Percentiles rank a stretch among this genome's conserved stretches.
Conservation (phyloP, 352 stramenopile genomes). For the Phytophthora boehmeriae region DNA sequence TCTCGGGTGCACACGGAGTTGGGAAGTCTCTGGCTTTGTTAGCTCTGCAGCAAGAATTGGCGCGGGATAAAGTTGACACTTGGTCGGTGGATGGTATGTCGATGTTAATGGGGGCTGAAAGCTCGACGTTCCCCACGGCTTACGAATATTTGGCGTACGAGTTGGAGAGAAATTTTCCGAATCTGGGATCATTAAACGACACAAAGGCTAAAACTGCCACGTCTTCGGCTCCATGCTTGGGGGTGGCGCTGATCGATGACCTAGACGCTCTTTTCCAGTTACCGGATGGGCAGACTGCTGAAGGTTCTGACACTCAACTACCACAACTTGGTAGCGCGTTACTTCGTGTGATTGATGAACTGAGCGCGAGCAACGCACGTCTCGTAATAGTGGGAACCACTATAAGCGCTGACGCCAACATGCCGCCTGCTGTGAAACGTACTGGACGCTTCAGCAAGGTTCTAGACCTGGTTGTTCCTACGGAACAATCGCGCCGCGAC, state of each 20-base stretch:
- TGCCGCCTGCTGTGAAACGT: slow-evolving; percentile 55
- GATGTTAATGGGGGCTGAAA: slow-evolving; percentile 63
- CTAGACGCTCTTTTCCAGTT: slow-evolving; percentile 69
- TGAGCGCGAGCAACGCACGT: slow-evolving; percentile 30
- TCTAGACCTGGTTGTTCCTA: slow-evolving; percentile 69
- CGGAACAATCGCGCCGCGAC: slow-evolving; percentile 52
- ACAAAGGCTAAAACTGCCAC: not conserved
- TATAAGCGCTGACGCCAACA: slow-evolving; percentile 32
- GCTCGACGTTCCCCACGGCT: slow-evolving; percentile 42
- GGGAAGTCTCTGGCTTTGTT: slow-evolving; percentile 65
- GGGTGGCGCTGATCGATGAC: slow-evolving; percentile 75
- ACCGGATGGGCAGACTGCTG: slow-evolving; percentile 35
- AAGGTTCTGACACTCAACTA: slow-evolving; percentile 37
- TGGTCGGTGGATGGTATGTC: slow-evolving; percentile 45
- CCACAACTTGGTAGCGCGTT: slow-evolving; percentile 65
- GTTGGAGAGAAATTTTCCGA: slow-evolving; percentile 38
- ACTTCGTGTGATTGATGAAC: slow-evolving; percentile 61
- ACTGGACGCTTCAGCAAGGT: slow-evolving; percentile 61
- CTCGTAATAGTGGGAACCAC: slow-evolving; percentile 64
- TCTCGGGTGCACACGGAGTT: slow-evolving; percentile 64
- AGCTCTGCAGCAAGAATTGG: slow-evolving; percentile 32
- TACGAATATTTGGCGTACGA: slow-evolving; percentile 65
- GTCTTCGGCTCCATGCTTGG: slow-evolving; percentile 12
- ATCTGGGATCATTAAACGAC: slow-evolving; percentile 8
- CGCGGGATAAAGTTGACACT: slow-evolving; percentile 27